Conservation (phyloP, 306 rosid species). For the Crotalaria pallida region DNA sequence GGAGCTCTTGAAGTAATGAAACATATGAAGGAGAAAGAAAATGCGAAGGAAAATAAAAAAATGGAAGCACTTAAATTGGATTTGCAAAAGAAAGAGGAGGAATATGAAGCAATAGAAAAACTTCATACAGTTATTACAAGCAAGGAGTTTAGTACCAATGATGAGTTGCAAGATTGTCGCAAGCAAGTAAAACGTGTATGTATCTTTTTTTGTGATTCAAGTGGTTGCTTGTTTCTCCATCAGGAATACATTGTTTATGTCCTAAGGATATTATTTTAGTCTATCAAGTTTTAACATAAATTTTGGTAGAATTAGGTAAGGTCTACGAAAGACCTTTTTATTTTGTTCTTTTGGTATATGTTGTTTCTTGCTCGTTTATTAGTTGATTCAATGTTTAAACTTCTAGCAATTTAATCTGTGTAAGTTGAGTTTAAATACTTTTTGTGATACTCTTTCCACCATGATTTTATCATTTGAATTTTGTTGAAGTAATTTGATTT, state of each 20-base stretch:
- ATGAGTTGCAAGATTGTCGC: slow-evolving; percentile 81
- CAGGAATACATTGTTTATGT: background rate
- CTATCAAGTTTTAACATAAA: background rate
- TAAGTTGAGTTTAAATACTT: background rate
- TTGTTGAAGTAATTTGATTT: background rate
- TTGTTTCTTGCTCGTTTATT: background rate
- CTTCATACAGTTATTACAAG: slow-evolving; percentile 43
- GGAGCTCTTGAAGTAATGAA: slow-evolving; percentile 70
- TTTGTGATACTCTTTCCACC: background rate
- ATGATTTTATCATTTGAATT: background rate
- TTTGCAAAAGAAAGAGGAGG: slow-evolving; percentile 60
- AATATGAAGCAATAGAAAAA: slow-evolving; percentile 24
- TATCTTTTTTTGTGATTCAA: background rate
- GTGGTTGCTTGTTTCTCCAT: background rate
- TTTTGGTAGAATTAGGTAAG: background rate
- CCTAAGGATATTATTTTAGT: background rate
- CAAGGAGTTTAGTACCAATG: slow-evolving; percentile 63
- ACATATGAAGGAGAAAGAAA: slow-evolving; percentile 63
- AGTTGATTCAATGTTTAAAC: background rate
- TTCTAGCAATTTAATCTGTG: background rate
- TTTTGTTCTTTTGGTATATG: background rate
- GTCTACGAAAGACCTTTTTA: background rate
- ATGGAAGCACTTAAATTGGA: slow-evolving; percentile 36
- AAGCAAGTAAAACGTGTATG: slow-evolving; percentile 59
- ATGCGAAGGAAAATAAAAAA: slow-evolving; percentile 43